Conservation (phyloP, 2,329 filamentous ascomycete species). For the Nemania abortiva region DNA sequence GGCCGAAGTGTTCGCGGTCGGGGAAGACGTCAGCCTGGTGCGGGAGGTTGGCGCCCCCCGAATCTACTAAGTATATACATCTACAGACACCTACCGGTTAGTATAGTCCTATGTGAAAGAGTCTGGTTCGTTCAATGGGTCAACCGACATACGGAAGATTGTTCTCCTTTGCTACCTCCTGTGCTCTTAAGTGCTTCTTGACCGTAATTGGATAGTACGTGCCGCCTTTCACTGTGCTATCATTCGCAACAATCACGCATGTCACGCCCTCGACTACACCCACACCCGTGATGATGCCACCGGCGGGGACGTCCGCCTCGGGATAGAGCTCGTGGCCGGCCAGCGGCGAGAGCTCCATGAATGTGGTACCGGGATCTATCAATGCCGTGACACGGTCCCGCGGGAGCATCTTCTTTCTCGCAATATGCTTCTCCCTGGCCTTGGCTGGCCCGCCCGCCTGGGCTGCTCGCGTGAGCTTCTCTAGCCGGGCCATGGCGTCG, state of each 20-base stretch:
- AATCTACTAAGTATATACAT: constrained; percentile 97
- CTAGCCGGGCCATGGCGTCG: constrained; percentile 76
- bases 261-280: constrained; percentile 90
- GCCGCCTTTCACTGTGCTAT: constrained; percentile 96
- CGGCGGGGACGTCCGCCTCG: constrained; percentile 87
- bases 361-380: constrained; percentile 88
- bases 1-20: constrained; percentile 92
- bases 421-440: constrained; percentile 87
- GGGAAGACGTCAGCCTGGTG: constrained; percentile 97
- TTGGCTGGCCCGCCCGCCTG: constrained; percentile 83
- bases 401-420: constrained; percentile 93
- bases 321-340: constrained; percentile 88
- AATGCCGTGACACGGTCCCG: constrained; percentile 88
- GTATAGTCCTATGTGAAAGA: constrained; percentile 6
- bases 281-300: constrained; percentile 92
- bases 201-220: constrained; percentile 98
- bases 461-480: constrained; percentile 76
- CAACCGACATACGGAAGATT: constrained; percentile 68
- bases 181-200: constrained; percentile 95
- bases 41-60: constrained; percentile 92
- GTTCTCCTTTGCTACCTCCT: constrained; percentile 91
- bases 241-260: constrained; percentile 94
- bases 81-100: constrained; percentile 51
- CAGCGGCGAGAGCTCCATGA: constrained; percentile 93
- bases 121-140: not conserved